Evolutionary conservation across 2,329 filamentous ascomycete genomes (phyloP).

Genomic region (Coniella vitis): DNA sequence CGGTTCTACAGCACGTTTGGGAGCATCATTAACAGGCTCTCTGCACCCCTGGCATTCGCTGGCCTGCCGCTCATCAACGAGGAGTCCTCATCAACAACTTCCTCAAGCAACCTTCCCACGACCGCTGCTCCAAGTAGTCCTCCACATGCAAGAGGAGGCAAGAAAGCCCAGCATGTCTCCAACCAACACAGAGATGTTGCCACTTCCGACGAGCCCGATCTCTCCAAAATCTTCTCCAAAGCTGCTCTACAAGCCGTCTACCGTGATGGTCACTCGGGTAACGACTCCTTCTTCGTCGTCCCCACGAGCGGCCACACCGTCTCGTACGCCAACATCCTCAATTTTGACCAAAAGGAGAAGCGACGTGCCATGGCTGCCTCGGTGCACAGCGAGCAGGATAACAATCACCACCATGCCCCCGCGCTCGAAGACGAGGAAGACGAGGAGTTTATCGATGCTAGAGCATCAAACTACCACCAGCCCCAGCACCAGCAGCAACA

Average conservation of each 20-base stretch:
- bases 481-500: too few relatives aligned
- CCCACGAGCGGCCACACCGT: conserved; percentile 86
- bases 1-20: conserved; percentile 91
- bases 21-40: conserved; percentile 78
- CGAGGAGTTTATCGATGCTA: conserved; percentile 86
- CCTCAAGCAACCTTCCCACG: too few relatives aligned
- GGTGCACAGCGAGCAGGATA: conserved; percentile 26
- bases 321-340: conserved; percentile 86
- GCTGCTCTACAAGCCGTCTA: conserved; percentile 75
- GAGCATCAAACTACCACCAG: conserved; percentile 45
- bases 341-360: conserved; percentile 60
- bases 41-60: conserved; percentile 86
- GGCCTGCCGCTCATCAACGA: conserved; percentile 70
- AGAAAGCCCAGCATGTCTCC: conserved; percentile 27
- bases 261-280: conserved; percentile 57
- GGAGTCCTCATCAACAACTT: conserved; percentile 29
- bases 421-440: conserved; percentile 55
- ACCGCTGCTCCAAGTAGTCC: conserved; percentile 31
- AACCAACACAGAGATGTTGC: conserved; percentile 10
- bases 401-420: conserved; percentile 28
- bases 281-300: conserved; percentile 89
- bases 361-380: conserved; percentile 47
- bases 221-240: conserved; percentile 76
- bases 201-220: conserved; percentile 57
- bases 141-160: conserved; percentile 25